Evolutionary conservation across 2,329 filamentous ascomycete genomes (phyloP), one percentile per base, ranked within the genome.

Genomic region (Scytalidium sp.): DNA sequence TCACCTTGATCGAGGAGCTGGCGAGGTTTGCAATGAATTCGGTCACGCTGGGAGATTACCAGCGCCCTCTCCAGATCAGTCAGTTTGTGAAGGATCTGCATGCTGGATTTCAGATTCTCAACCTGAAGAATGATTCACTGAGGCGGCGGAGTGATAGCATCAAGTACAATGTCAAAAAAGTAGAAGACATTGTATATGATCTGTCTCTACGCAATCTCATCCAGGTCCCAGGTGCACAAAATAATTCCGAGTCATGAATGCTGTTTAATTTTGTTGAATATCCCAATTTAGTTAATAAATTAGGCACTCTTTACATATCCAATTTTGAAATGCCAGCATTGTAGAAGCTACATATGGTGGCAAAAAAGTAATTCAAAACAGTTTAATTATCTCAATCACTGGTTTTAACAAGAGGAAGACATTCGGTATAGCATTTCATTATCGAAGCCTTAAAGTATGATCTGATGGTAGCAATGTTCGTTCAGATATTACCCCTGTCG

Each of bases 161-260:
- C 70, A 99, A 99, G 77, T 99, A 99, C 67, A 87, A 88, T 62
- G 90, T 99, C 63, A 99, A 97, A 78, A 93, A 96, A 68, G 90
- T 97, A 11, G 94, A 99, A 75, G 94, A 97, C 65, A 91, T 99
- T 11, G 93, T 97, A 45, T 99, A 99, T 65, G 94, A 99, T 67
- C 74, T 99, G 50, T 93, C 89, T 20, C 73, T 99, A 64, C 81
- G 94, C 51, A 93, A 94, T 45, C 69, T 97, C 64, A 78, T 95
- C 44, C 82, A 36, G 17, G 32, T n/a, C 4, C 13, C 32, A 5
- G 17, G 17, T 36, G 32, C 32, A 10, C 32, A 36, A 15, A 36
- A 27, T 27, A 27, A 36, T n/a, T n/a, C n/a, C n/a, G n/a, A n/a
- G n/a, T n/a, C n/a, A n/a, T n/a, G 13, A 36, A 15, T 7, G 15